Evolutionary conservation across 177 flowering plant species (phyloP), one percentile per base, ranked within the genome.

Genomic region (Vitis hybrid): DNA sequence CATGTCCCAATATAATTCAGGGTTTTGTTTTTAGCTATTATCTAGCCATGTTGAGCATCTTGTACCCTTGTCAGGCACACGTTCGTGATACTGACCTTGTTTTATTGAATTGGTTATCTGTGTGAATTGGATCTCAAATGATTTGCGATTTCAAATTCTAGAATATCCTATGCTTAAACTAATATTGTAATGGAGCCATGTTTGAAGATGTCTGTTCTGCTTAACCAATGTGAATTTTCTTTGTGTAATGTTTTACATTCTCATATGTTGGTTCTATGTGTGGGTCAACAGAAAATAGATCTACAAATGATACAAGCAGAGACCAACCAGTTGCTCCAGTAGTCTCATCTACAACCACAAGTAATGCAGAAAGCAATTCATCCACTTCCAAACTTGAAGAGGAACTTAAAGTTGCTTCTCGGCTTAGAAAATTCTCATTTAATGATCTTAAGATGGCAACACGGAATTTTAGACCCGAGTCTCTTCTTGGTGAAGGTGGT

Each of bases 401-500:
- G 75, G 97, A 88, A 69, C 86, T 90, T 65, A 90, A 87, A 83
- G 72, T 92, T 71, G 82, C 93, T 61, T 88, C 93, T 39, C 87
- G 86, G 51, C 87, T 90, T 57, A 80, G 90, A 60, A 92, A 86
- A 71, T 92, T 92, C 66, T 51, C 91, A 22, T 90, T 90, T 72
- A 88, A 84, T 74, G 97, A 92, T 70, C 93, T 92, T 20, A 90
- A 88, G 78, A 70, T 83, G 73, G 95, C 97, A 53, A 90, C 97
- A 39, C 82, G 93, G 73, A 92, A 92, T 71, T 92, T 92, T 64
- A 85, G 92, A 68, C 95, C 93, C 15, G 97, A 92, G 75, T 84
- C 88, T 82, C 88, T 92, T 74, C 93, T 92, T 65, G 97, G 97
- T 11, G 91, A 90, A 81, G 97, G 97, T 67, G 97, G 97, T 14